A percentile compares a stretch with the other conserved stretches of the same genome.
phyloP scores from a whole-genome alignment of 1,284 basidiomycete species.

The Cutaneotrichosporon cutaneum region DNA sequence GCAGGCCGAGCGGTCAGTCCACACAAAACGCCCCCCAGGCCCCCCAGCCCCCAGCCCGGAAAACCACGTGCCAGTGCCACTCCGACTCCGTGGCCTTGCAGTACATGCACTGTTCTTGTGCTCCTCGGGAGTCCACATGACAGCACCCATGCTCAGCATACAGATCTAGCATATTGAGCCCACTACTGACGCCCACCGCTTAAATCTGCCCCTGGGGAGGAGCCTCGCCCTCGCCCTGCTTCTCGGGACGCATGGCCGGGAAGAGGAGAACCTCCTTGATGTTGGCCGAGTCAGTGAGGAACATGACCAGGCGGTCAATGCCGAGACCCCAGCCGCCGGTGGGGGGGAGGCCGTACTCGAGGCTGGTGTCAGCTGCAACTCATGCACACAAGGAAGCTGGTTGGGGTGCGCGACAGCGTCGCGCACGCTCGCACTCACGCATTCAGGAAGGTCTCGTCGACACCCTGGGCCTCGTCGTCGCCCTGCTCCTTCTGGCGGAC shows the following conservation, averaged over 20 bases:
- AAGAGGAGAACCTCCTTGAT: conserved; percentile 58
- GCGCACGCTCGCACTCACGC: conserved; percentile 65
- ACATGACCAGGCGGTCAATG: conserved; percentile 93
- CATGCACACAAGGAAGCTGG: too few relatives aligned
- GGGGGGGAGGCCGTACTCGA: conserved; percentile 96
- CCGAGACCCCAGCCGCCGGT: conserved; percentile 96
- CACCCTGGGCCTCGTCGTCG: conserved; percentile 96
- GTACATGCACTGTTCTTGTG: too few relatives aligned
- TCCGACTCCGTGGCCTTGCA: too few relatives aligned
- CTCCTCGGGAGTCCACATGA: too few relatives aligned
- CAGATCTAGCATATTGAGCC: neutral
- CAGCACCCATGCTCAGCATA: neutral
- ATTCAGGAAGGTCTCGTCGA: conserved; percentile 91
- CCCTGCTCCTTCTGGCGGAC: conserved; percentile 90
- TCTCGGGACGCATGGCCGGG: conserved; percentile 53
- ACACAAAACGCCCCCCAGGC: too few relatives aligned
- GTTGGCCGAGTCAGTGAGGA: conserved; percentile 83
- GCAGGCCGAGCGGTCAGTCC: too few relatives aligned
- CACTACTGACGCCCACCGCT: neutral
- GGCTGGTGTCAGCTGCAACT: conserved; percentile 54
- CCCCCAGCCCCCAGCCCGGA: too few relatives aligned
- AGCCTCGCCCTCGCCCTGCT: neutral
- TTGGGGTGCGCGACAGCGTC: neutral
- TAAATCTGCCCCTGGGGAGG: neutral
- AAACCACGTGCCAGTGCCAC: too few relatives aligned